Evolutionary conservation across 2,329 filamentous ascomycete genomes (phyloP).

Genomic region (Lachnellula hyalina): DNA sequence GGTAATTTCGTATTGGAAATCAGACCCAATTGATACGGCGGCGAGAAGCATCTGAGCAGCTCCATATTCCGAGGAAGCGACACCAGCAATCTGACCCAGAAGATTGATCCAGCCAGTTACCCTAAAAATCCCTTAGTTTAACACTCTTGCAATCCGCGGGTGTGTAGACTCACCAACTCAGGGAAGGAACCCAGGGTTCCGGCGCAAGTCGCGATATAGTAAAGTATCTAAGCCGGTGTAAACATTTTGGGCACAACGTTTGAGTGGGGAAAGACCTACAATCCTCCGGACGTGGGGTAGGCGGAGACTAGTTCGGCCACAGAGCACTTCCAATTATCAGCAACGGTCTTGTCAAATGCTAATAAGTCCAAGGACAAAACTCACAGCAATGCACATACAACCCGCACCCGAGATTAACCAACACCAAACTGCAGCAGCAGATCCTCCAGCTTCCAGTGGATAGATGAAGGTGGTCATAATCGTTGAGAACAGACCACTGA

Average conservation of each 20-base stretch:
- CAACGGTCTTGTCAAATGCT: not conserved
- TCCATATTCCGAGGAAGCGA: conserved; percentile 53
- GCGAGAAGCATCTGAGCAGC: conserved; percentile 51
- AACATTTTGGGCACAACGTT: not conserved
- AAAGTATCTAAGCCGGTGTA: conserved; percentile 39
- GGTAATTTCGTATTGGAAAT: conserved; percentile 44
- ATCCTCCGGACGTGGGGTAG: conserved; percentile 51
- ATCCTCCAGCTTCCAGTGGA: conserved; percentile 48
- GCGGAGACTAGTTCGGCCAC: conserved; percentile 53
- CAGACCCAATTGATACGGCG: conserved; percentile 45
- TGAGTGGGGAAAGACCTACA: conserved; percentile 22
- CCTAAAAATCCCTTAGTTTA: not conserved
- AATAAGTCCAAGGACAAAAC: conserved; percentile 5
- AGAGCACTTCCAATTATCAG: conserved; percentile 32
- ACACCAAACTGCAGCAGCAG: conserved; percentile 51
- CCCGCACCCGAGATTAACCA: conserved; percentile 53
- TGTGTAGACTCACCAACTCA: conserved; percentile 38
- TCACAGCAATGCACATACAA: conserved; percentile 47
- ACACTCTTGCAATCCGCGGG: not conserved
- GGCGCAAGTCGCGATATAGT: conserved; percentile 50
- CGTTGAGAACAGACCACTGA: conserved; percentile 50
- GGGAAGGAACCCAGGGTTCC: conserved; percentile 40
- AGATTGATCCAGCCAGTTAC: conserved; percentile 44
- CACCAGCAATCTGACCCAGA: conserved; percentile 44
- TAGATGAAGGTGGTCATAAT: conserved; percentile 51